Conservation (phyloP, 2,329 filamentous ascomycete species). For the Aureobasidium uvarum region DNA sequence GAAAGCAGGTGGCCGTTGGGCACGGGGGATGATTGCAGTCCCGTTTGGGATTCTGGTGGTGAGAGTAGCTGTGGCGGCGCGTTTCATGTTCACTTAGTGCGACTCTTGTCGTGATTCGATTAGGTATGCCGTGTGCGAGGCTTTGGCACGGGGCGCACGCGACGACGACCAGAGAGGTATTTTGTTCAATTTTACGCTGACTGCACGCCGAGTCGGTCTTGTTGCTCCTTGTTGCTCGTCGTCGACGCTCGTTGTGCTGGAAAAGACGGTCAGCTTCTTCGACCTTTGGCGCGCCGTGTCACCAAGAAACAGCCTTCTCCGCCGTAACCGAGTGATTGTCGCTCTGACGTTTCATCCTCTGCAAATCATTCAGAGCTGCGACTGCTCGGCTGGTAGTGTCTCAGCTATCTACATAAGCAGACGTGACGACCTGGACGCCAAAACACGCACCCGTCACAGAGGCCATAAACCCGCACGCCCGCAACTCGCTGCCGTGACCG, state of each 20-base stretch:
- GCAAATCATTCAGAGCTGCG: constrained; percentile 20
- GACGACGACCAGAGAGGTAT: constrained; percentile 21
- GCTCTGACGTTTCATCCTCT: constrained; percentile 25
- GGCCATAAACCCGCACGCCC: constrained; percentile 9
- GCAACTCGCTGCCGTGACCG: not conserved
- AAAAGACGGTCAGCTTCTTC: not conserved
- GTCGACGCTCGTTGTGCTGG: not conserved
- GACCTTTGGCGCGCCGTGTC: not conserved
- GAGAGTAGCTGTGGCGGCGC: constrained; percentile 5
- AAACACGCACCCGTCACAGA: not conserved
- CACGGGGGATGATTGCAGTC: not conserved
- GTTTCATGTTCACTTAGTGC: constrained; percentile 23
- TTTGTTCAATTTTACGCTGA: constrained; percentile 6
- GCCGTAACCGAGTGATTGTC: constrained; percentile 22
- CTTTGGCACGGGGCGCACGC: constrained; percentile 16
- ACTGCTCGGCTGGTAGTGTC: constrained; percentile 23
- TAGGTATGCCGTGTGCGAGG: constrained; percentile 6
- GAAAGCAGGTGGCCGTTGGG: constrained; percentile 19
- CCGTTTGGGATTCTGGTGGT: not conserved
- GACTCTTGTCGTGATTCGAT: constrained; percentile 9
- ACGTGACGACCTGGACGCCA: not conserved
- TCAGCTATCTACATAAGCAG: constrained; percentile 16
- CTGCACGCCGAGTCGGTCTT: not conserved
- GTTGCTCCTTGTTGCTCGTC: not conserved
- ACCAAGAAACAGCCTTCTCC: not conserved